Evolutionary conservation across 2,329 filamentous ascomycete genomes (phyloP), one percentile per base, ranked within the genome.

Genomic region (Aspergillus pseudonomiae): DNA sequence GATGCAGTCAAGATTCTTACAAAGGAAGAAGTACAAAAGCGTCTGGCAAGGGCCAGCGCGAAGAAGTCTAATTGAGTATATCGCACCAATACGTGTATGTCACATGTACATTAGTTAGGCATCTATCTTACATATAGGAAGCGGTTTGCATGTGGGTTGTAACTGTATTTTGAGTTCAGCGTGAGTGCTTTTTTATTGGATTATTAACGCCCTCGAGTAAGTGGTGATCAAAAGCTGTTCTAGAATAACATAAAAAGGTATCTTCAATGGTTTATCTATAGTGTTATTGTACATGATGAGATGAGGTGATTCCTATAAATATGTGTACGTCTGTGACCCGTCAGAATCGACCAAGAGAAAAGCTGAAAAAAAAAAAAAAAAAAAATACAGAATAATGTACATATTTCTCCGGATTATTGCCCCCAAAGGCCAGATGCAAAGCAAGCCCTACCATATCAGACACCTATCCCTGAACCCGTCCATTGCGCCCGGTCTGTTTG

Each of bases 1-100:
- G 91, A 96, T 71, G 94, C 93, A 0, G 94, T 98, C 36, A 96
- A 91, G 77, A 97, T 98, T 61, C 77, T 98, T 48, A 81, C 76
- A 16, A 79, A 82, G 48, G 72, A 80, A 56, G 78, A 81, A 59
- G 69, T 79, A 21, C 76, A 79, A 58, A 74, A 73, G 63, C 74
- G 74, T 54, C 71, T 76, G 58, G 70, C 73, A 7, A 70, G 72
- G 60, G 75, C 76, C 26, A 32, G 48, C n/a, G 66, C 65, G 63
- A 73, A 73, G 54, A 70, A 73, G 64, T 64, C 19, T 54, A 55
- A 45, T 62, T 46, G 45, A 56, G n/a, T 57, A 62, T 41, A 41
- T 39, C 19, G 24, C 24, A 36, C 57, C 21, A 46, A 41, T 41
- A 41, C 3, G 30, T 41, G 45, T 45, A 57, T 60, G 50, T 48